Percentiles rank a stretch among this genome's conserved stretches.
phyloP scores from a whole-genome alignment of 164 flowering plant genomes.

The Litsea cubeba region DNA sequence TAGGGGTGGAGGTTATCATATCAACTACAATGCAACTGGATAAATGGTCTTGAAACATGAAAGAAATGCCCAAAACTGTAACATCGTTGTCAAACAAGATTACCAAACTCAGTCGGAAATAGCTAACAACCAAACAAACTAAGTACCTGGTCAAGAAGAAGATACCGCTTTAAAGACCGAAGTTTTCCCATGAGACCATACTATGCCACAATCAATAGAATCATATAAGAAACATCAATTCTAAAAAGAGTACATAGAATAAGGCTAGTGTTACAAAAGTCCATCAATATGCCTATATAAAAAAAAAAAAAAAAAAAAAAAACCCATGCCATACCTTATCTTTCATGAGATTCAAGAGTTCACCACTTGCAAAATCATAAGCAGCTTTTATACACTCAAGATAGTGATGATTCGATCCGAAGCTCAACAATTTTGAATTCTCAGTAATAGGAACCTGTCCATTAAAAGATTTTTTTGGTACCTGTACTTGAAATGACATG shows the following conservation, averaged over 20 bases:
- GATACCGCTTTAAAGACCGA: constrained; percentile 87
- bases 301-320: no score
- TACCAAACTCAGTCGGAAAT: no score
- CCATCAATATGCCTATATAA: no score
- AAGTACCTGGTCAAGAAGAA: constrained; percentile 93
- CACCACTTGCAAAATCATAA: constrained; percentile 86
- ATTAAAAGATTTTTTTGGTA: constrained; percentile 3
- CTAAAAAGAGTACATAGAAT: neutral
- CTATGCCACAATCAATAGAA: constrained; percentile 29
- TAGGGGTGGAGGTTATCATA: no score
- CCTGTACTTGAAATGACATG: neutral
- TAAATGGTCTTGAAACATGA: no score
- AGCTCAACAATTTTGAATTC: constrained; percentile 63
- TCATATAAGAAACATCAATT: constrained; percentile 2
- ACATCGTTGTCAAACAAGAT: no score
- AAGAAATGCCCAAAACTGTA: no score
- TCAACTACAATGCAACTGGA: no score
- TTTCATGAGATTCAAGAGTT: constrained; percentile 81
- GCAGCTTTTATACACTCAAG: constrained; percentile 88
- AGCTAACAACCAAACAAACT: neutral
- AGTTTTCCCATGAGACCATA: constrained; percentile 92
- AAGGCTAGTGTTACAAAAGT: no score
- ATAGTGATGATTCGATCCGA: constrained; percentile 88
- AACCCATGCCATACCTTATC: constrained; percentile 55
- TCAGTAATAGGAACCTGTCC: constrained; percentile 76